These are phyloP conservation scores for Cyclocybe cylindracea DNA, from an alignment of 768 basidiomycete species.

Conservation along the genomic window DNA sequence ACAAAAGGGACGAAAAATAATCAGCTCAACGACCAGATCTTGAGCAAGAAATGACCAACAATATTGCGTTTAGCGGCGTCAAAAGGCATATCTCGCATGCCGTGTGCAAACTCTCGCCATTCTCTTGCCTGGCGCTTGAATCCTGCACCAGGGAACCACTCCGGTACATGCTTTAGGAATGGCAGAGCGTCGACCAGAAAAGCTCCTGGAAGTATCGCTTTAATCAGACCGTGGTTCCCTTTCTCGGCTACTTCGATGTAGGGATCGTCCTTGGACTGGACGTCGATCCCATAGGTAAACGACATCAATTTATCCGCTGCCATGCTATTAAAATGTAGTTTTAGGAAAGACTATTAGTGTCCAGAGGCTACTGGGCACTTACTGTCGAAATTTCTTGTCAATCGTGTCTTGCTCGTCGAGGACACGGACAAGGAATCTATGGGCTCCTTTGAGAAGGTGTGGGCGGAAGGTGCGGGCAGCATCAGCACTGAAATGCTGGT, in stretches of 20 bases:
- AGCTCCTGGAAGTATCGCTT: slow-evolving; percentile 22
- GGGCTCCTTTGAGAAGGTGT: not conserved
- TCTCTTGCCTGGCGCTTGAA: slow-evolving; percentile 33
- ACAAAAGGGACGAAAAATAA: not conserved
- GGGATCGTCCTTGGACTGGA: slow-evolving; percentile 26
- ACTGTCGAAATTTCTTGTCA: slow-evolving; percentile 15
- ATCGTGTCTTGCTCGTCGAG: slow-evolving; percentile 13
- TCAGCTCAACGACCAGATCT: not conserved
- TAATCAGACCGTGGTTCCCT: slow-evolving; percentile 16
- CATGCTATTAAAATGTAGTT: not conserved
- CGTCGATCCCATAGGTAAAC: slow-evolving; percentile 29
- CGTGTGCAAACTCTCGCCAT: slow-evolving; percentile 17
- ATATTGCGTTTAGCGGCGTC: slow-evolving; percentile 13
- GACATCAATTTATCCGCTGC: slow-evolving; percentile 23
- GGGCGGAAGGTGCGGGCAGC: slow-evolving; percentile 3
- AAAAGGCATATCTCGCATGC: slow-evolving; percentile 25
- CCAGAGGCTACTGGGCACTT: not conserved
- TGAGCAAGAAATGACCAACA: slow-evolving; percentile 6
- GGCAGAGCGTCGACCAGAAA: slow-evolving; percentile 32
- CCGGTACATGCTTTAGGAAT: slow-evolving; percentile 32
- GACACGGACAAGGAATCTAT: slow-evolving; percentile 10
- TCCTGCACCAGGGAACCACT: slow-evolving; percentile 34
- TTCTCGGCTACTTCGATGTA: slow-evolving; percentile 22
- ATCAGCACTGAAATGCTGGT: slow-evolving; percentile 9
- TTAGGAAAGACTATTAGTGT: not conserved